Conservation (phyloP, 192 early-diverging fungal genomes). For the Coemansia reversa region DNA sequence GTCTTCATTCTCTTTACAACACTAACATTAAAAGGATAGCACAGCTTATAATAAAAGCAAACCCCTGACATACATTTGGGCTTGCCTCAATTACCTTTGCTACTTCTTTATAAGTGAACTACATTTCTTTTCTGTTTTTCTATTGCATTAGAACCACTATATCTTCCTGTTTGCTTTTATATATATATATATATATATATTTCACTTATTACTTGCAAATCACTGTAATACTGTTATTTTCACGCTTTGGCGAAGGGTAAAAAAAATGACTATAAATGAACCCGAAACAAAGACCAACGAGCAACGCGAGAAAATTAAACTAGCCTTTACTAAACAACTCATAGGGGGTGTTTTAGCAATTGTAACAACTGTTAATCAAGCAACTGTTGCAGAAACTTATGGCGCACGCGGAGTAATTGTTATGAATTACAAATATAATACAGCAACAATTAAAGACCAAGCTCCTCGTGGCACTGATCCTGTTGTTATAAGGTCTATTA, state of each 20-base stretch:
- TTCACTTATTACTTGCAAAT: background rate
- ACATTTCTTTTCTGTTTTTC: background rate
- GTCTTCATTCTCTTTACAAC: background rate
- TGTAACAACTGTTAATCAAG: background rate
- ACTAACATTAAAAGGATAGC: background rate
- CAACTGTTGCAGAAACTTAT: background rate
- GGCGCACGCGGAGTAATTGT: background rate
- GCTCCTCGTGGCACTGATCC: background rate
- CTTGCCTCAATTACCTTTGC: background rate
- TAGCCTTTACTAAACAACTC: background rate
- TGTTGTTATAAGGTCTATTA: background rate
- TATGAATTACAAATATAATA: background rate
- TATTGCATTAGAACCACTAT: background rate
- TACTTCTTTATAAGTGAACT: background rate
- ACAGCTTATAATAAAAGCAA: background rate
- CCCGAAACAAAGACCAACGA: background rate
- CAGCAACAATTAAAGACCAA: background rate
- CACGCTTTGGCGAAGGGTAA: background rate
- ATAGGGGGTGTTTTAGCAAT: background rate
- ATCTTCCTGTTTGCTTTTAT: background rate
- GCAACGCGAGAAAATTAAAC: background rate
- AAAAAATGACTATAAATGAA: background rate
- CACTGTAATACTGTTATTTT: background rate
- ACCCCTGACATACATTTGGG: background rate
- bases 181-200: too few relatives aligned